Evolutionary conservation across 805 yeast genomes (phyloP).

Genomic region (Saccharomyces mikatae): DNA sequence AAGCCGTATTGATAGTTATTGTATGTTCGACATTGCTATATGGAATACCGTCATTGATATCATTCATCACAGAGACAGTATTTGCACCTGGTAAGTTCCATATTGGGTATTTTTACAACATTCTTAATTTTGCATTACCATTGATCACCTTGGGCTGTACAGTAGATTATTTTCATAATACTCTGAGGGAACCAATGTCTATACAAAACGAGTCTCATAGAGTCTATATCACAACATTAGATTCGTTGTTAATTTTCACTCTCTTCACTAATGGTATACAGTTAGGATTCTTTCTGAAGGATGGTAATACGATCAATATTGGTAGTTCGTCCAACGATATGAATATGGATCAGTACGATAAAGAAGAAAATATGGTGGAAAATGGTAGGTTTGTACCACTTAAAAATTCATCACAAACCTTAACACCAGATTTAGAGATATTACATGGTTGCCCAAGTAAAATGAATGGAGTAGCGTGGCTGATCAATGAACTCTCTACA

Average conservation of each 20-base stretch:
- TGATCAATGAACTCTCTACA: not conserved
- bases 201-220: slow-evolving; percentile 6
- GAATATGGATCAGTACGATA: slow-evolving; percentile 1
- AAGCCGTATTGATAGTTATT: slow-evolving; percentile 18
- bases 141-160: slow-evolving; percentile 14
- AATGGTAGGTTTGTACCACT: slow-evolving; percentile 19
- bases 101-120: not conserved
- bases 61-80: not conserved
- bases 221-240: slow-evolving; percentile 13
- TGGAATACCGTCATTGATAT: slow-evolving; percentile 8
- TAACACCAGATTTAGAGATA: slow-evolving; percentile 26
- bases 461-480: not conserved
- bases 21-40: slow-evolving; percentile 18
- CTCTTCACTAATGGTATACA: slow-evolving; percentile 18
- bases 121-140: slow-evolving; percentile 9
- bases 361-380: not conserved
- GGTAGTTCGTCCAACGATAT: not conserved
- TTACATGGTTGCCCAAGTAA: slow-evolving; percentile 1
- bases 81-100: not conserved
- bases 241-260: slow-evolving; percentile 14
- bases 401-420: slow-evolving; percentile 29
- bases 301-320: not conserved
- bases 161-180: slow-evolving; percentile 15
- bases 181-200: slow-evolving; percentile 4
- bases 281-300: slow-evolving; percentile 7